A percentile compares a stretch with the other conserved stretches of the same genome.
These are phyloP conservation scores for Choiromyces venosus DNA, from an alignment of 495 filamentous ascomycete genomes.

Conservation along the genomic window DNA sequence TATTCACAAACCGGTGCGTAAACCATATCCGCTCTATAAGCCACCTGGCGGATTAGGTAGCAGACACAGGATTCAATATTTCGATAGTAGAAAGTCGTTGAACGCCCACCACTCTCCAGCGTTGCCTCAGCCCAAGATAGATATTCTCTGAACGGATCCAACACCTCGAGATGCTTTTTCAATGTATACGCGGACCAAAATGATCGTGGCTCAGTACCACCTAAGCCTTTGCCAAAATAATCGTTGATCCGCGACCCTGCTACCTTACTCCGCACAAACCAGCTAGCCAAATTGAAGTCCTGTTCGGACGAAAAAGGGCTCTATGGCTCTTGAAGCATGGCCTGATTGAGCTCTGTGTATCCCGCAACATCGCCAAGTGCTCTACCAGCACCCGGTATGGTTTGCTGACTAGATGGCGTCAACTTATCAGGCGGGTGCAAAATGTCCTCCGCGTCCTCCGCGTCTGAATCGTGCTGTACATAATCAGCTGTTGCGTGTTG, in stretches of 20 bases:
- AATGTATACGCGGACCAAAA: constrained; percentile 5
- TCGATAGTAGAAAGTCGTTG: constrained; percentile 3
- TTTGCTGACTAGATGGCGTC: no score
- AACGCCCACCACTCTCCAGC: no score
- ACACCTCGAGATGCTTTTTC: not conserved
- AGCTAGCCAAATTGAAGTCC: constrained; percentile 7
- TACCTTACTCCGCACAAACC: constrained; percentile 3
- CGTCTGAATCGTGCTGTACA: not conserved
- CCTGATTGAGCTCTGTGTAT: no score
- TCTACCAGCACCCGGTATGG: no score
- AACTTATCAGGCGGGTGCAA: no score
- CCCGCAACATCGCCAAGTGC: no score
- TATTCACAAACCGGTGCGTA: not conserved
- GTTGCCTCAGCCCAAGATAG: no score
- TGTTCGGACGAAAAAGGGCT: no score
- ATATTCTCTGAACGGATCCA: no score
- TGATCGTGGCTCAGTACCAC: not conserved
- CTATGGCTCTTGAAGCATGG: no score
- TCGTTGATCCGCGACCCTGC: not conserved
- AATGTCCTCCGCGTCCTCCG: not conserved
- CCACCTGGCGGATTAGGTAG: not conserved
- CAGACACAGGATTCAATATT: not conserved
- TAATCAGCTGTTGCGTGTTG: not conserved
- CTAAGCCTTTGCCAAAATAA: constrained; percentile 4
- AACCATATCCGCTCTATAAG: constrained; percentile 14